phyloP scores from a whole-genome alignment of 352 stramenopile genomes.

The Thraustotheca clavata region DNA sequence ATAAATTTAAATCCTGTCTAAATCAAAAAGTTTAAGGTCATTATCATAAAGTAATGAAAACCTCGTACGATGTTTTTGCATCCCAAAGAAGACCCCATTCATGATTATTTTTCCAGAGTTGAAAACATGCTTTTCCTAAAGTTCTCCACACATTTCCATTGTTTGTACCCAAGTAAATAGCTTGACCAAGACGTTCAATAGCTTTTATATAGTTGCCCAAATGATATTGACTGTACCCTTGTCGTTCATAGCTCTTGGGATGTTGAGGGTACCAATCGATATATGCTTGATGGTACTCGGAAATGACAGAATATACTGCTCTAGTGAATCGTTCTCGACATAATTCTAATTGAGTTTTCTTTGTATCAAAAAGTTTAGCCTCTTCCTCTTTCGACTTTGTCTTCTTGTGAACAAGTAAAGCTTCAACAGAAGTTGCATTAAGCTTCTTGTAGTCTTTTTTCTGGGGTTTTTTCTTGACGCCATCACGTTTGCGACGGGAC shows the following conservation, averaged over 20 bases:
- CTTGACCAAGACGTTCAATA: conserved; percentile 37
- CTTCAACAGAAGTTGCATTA: not conserved
- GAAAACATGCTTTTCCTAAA: conserved; percentile 47
- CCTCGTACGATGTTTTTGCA: conserved; percentile 28
- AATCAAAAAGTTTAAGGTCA: not conserved
- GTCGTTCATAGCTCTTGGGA: conserved; percentile 56
- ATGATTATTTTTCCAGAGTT: conserved; percentile 32
- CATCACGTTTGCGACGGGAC: conserved; percentile 11
- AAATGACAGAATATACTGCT: conserved; percentile 36
- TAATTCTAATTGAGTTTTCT: not conserved
- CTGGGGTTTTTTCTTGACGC: conserved; percentile 16
- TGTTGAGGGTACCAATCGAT: conserved; percentile 44
- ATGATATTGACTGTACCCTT: conserved; percentile 42
- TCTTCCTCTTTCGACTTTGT: not conserved
- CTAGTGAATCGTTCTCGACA: not conserved
- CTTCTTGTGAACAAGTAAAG: conserved; percentile 7
- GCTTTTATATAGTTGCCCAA: conserved; percentile 33
- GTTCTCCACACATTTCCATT: conserved; percentile 41
- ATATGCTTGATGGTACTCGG: conserved; percentile 48
- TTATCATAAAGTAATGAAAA: not conserved
- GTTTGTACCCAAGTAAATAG: conserved; percentile 38
- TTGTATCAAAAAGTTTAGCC: conserved; percentile 4
- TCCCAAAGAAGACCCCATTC: conserved; percentile 63
- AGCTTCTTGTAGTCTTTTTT: conserved; percentile 5
- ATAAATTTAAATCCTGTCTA: conserved; percentile 12